These are phyloP conservation scores for Plasmodium malariae DNA, from an alignment of 169 alveolate species.

Conservation along the genomic window DNA sequence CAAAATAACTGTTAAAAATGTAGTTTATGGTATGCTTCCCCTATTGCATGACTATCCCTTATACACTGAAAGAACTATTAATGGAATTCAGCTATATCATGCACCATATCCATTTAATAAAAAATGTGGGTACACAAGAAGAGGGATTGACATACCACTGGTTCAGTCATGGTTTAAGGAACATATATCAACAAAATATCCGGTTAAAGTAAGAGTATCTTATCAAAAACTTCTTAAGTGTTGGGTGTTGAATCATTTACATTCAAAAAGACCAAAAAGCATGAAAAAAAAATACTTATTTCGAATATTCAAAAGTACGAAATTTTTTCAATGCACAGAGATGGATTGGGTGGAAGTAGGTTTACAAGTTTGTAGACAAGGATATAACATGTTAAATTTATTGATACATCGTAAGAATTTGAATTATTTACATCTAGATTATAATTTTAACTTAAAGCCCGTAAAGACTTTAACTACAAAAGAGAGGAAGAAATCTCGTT, in stretches of 20 bases:
- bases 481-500: slow-evolving; percentile 99
- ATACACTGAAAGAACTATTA: slow-evolving; percentile 82
- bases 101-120: slow-evolving; percentile 99
- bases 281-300: slow-evolving; percentile 95
- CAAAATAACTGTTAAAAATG: slow-evolving; percentile 19
- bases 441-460: slow-evolving; percentile 99
- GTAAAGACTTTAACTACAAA: slow-evolving; percentile 99
- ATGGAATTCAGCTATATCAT: slow-evolving; percentile 91
- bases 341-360: slow-evolving; percentile 99
- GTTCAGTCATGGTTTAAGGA: slow-evolving; percentile 99
- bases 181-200: slow-evolving; percentile 97
- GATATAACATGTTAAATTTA: slow-evolving; percentile 98
- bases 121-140: slow-evolving; percentile 96
- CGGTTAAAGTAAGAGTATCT: slow-evolving; percentile 99
- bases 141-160: slow-evolving; percentile 97
- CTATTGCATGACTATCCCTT: slow-evolving; percentile 78
- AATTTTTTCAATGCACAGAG: slow-evolving; percentile 98
- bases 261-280: slow-evolving; percentile 94
- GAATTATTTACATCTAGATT: slow-evolving; percentile 99
- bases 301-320: slow-evolving; percentile 96
- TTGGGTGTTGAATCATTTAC: slow-evolving; percentile 98
- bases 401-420: slow-evolving; percentile 99
- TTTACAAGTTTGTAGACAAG: slow-evolving; percentile 98
- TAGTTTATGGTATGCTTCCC: slow-evolving; percentile 78
- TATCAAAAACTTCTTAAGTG: slow-evolving; percentile 98